Evolutionary conservation across 345 rosid species (phyloP), one percentile per base, ranked within the genome.

Genomic region (Noccaea bulbosa): DNA sequence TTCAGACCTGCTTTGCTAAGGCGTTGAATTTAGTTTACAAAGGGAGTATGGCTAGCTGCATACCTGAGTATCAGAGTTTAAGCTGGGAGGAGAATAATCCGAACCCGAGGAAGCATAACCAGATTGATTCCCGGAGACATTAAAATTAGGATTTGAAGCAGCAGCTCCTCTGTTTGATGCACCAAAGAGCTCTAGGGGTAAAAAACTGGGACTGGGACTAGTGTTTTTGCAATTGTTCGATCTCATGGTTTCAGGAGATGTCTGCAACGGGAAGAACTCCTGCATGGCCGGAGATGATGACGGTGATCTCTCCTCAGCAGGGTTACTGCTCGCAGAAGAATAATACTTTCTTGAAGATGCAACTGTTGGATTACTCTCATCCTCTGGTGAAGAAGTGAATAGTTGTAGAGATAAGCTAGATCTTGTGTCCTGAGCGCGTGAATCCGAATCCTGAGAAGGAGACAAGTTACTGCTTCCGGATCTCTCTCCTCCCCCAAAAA

Each of bases 251-350:
- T 82, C 93, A 17, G 81, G 77, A 9, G 83, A 73, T 49, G 82
- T 80, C 72, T 82, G 88, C 83, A 89, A 35, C 6, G 98, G 98
- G 78, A 89, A 89, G 45, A 89, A 68, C 73, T 79, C 84, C 71
- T 85, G 86, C 77, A 84, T 85, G 71, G 85, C 79, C 5, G 88
- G 98, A 69, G 96, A 86, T 20, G 98, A 89, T 1, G 92, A 86
- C 24, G 89, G 92, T 6, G 96, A 92, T 44, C 77, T 75, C 44
- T 84, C 94, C 61, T 87, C 94, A 1, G 72, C 78, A 27, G 94
- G 98, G 71, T 87, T 89, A 76, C 96, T 89, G 78, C 98, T 86
- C 38, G 83, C 98, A 22, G 98, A 92, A 72, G 98, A 92, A 74
- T 83, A 92, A 72, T 92, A 89, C 78, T 84, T 89, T 78, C 82